Conservation (phyloP, 495 filamentous ascomycete species). For the Neurospora sp. region DNA sequence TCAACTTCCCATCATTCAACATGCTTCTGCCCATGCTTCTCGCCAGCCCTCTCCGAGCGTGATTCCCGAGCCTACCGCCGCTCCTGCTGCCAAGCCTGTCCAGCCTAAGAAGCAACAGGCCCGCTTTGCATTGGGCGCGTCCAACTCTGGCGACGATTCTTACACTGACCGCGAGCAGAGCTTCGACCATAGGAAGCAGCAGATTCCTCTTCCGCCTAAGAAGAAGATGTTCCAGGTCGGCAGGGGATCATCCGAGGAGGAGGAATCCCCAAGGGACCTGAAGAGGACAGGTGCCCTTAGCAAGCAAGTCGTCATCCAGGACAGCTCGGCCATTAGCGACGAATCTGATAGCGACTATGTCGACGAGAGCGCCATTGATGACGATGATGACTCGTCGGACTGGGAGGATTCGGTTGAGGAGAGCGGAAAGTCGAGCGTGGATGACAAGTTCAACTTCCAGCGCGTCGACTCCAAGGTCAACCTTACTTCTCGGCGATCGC, state of each 20-base stretch:
- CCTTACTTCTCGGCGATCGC: constrained; percentile 73
- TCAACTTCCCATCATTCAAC: constrained; percentile 53
- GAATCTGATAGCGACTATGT: constrained; percentile 63
- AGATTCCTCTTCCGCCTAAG: constrained; percentile 39
- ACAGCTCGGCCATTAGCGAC: constrained; percentile 52
- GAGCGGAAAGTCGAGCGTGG: constrained; percentile 68
- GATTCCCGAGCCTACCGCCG: constrained; percentile 36
- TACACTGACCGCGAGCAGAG: constrained; percentile 34
- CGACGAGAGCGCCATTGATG: constrained; percentile 77
- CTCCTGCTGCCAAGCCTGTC: constrained; percentile 38
- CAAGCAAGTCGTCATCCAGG: constrained; percentile 59
- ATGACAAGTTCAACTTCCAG: constrained; percentile 72
- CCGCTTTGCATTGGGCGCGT: constrained; percentile 48
- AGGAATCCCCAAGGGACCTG: constrained; percentile 59
- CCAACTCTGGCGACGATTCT: constrained; percentile 34
- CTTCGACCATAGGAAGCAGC: constrained; percentile 37
- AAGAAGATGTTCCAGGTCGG: constrained; percentile 75
- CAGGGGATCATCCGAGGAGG: constrained; percentile 66
- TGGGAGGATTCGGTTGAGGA: constrained; percentile 94
- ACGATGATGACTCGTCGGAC: constrained; percentile 77
- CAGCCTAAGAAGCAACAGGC: constrained; percentile 39
- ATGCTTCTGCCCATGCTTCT: constrained; percentile 16
- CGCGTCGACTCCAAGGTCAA: constrained; percentile 84
- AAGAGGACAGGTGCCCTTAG: constrained; percentile 84
- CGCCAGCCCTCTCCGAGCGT: constrained; percentile 17